These are phyloP conservation scores for Russula dissimulans DNA, from an alignment of 768 basidiomycete species.

Conservation along the genomic window DNA sequence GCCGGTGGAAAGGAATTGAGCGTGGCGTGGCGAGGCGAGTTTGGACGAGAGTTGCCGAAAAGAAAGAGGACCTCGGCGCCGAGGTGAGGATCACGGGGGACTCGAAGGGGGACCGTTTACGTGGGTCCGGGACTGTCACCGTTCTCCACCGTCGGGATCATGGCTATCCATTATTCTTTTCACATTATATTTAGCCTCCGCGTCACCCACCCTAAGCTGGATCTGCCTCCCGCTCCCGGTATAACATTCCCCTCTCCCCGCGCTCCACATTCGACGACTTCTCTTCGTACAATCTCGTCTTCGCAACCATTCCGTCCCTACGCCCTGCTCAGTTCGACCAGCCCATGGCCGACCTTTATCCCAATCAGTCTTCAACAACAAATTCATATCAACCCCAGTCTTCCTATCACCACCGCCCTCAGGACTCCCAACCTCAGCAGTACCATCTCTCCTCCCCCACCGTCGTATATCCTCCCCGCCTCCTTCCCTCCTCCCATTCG, in stretches of 20 bases:
- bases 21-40: constrained; percentile 19
- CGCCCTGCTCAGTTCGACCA: constrained; percentile 33
- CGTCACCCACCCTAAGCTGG: constrained; percentile 25
- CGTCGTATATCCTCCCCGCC: constrained; percentile 16
- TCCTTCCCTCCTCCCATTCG: constrained; percentile 16
- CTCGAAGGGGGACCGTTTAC: constrained; percentile 17
- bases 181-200: constrained; percentile 24
- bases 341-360: constrained; percentile 23
- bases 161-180: constrained; percentile 28
- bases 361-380: constrained; percentile 18
- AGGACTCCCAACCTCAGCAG: constrained; percentile 13
- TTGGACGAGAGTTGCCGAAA: constrained; percentile 27
- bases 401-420: constrained; percentile 16
- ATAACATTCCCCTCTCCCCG: constrained; percentile 20
- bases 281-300: constrained; percentile 14
- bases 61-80: constrained; percentile 33
- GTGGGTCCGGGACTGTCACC: constrained; percentile 21
- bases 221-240: constrained; percentile 24
- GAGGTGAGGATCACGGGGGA: constrained; percentile 26
- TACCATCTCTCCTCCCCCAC: constrained; percentile 13
- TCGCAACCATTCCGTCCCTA: constrained; percentile 30
- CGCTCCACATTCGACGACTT: constrained; percentile 16
- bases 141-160: constrained; percentile 32
- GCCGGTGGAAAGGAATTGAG: constrained; percentile 20
- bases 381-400: constrained; percentile 15